Evolutionary conservation across 2,329 filamentous ascomycete genomes (phyloP), one percentile per base, ranked within the genome.

Genomic region (Mycosphaerella sp.): DNA sequence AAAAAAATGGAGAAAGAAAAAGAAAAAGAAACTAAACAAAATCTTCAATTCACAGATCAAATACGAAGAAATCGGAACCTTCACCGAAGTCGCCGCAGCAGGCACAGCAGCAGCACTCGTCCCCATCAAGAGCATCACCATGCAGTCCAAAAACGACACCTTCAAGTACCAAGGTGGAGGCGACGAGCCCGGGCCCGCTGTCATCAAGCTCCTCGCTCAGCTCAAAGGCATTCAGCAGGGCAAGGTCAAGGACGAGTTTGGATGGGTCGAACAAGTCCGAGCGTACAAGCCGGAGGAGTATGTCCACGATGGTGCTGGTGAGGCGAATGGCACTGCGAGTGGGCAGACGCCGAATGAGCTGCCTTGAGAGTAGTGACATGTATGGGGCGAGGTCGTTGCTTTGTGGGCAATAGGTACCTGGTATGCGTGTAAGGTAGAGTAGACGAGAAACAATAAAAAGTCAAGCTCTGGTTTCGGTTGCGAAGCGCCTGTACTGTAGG

Each of bases 21-120:
- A 21, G 21, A 4, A 21, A 21, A 21, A 21, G 2, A 2, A 21
- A 21, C 21, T 21, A 21, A 21, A 21, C 21, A 21, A 21, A 21
- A 21, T 21, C 21, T 21, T 21, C 21, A 21, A 21, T 21, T 6
- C 14, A 10, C 62, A 84, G 80, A 85, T 89, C 71, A 80, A 74
- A 32, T 86, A 86, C 67, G 75, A 79, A 6, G 84, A 87, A 64
- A 72, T 87, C 41, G 62, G 69, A 5, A 69, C 74, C 12, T 89
- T 90, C 68, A 76, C 76, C 43, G 92, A 97, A 72, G 84, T 98
- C 49, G 84, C 96, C 73, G 93, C 92, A 3, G 91, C 90, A 2
- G 92, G 92, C 1, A 97, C 92, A 0, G 92, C 92, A 0, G 92
- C 91, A 0, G 88, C 89, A 0, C 78, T 98, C 51, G 91, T 97